A percentile compares a stretch with the other conserved stretches of the same genome.
Evolutionary conservation across 1,284 basidiomycete species (phyloP).

Genomic region (Malassezia furfur): DNA sequence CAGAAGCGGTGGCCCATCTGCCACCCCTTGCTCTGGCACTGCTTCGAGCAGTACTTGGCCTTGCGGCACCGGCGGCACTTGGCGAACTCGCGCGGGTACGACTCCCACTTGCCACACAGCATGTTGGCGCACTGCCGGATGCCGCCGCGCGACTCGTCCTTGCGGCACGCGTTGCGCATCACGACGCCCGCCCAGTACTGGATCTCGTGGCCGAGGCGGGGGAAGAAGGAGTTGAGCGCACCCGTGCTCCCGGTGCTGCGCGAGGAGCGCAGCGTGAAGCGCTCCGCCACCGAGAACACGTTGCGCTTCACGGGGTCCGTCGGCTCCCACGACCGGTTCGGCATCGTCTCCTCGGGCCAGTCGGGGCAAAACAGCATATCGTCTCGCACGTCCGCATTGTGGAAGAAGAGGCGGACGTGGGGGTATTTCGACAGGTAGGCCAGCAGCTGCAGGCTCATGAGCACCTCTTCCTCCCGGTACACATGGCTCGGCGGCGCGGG

Average conservation of each 20-base stretch:
- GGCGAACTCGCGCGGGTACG: constrained; percentile 85
- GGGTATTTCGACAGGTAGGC: constrained; percentile 97
- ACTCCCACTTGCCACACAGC: constrained; percentile 82
- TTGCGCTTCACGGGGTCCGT: constrained; percentile 48
- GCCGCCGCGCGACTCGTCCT: constrained; percentile 80
- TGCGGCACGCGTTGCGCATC: constrained; percentile 96
- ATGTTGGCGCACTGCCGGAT: constrained; percentile 95
- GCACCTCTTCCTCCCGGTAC: constrained; percentile 88
- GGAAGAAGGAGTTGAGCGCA: constrained; percentile 19
- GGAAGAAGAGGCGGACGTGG: constrained; percentile 92
- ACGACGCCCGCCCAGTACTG: constrained; percentile 99
- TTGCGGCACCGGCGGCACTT: constrained; percentile 92
- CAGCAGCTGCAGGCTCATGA: constrained; percentile 79
- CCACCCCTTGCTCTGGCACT: constrained; percentile 95
- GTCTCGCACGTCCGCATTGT: constrained; percentile 50
- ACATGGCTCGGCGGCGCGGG: constrained; percentile 7
- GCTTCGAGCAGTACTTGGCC: constrained; percentile 96
- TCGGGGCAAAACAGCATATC: constrained; percentile 29
- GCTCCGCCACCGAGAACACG: constrained; percentile 85
- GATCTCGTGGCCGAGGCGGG: constrained; percentile 74
- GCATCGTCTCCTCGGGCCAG: constrained; percentile 24
- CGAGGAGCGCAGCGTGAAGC: constrained; percentile 86
- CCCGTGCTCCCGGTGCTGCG: constrained; percentile 56
- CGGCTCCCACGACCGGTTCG: constrained; percentile 36
- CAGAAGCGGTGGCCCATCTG: constrained; percentile 80